Evolutionary conservation across 164 flowering plant species (phyloP).

Genomic region (Nelumbo lutea): DNA sequence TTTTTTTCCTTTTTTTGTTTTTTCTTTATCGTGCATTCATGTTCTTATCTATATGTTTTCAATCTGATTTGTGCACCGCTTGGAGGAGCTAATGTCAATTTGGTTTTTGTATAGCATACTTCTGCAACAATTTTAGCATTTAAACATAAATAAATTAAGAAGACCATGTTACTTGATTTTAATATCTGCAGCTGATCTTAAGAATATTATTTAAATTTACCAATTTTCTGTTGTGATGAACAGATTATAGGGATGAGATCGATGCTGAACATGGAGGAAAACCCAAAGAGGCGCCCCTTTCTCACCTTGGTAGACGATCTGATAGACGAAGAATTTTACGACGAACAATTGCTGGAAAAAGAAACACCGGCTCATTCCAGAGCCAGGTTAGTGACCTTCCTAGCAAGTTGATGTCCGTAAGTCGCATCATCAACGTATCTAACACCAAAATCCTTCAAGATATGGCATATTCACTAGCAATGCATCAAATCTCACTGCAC

Average conservation of each 20-base stretch:
- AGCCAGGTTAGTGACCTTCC: slow-evolving; percentile 43
- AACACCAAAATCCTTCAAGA: not conserved
- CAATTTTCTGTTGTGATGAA: too few relatives aligned
- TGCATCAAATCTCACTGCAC: not conserved
- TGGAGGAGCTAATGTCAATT: too few relatives aligned
- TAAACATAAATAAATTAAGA: too few relatives aligned
- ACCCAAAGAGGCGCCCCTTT: slow-evolving; percentile 49
- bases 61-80: too few relatives aligned
- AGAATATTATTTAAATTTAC: too few relatives aligned
- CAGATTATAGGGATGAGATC: slow-evolving; percentile 37
- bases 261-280: slow-evolving; percentile 44
- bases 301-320: slow-evolving; percentile 59
- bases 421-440: slow-evolving; percentile 7
- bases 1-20: too few relatives aligned
- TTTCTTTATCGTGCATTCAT: too few relatives aligned
- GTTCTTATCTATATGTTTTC: too few relatives aligned
- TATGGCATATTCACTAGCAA: not conserved
- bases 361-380: slow-evolving; percentile 79
- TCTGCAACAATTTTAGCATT: too few relatives aligned
- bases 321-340: slow-evolving; percentile 68
- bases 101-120: too few relatives aligned
- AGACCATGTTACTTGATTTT: too few relatives aligned
- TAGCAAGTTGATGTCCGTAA: not conserved
- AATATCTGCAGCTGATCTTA: too few relatives aligned
- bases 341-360: slow-evolving; percentile 79